Evolutionary conservation across 345 rosid genomes (phyloP).

Genomic region (Conringia planisiliqua): DNA sequence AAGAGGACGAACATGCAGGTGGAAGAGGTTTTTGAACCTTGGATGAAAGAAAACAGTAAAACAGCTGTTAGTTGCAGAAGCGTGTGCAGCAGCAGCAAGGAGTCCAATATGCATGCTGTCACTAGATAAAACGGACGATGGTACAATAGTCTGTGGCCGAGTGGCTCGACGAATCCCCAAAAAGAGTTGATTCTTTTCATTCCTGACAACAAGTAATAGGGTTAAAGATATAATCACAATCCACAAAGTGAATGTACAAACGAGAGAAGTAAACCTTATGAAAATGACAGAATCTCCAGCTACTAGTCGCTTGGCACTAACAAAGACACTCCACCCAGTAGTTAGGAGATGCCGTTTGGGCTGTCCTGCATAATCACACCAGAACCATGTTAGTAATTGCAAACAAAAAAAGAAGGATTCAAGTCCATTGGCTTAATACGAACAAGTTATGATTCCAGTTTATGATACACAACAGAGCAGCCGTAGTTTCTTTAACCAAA

Average conservation of each 20-base stretch:
- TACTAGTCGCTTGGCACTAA: conserved; percentile 47
- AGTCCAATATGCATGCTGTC: conserved; percentile 54
- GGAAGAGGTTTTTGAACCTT: conserved; percentile 24
- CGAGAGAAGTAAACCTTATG: conserved; percentile 31
- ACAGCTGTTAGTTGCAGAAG: conserved; percentile 48
- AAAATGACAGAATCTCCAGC: conserved; percentile 49
- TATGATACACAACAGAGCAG: neutral
- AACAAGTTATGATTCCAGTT: neutral
- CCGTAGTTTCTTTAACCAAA: neutral
- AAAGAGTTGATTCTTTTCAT: conserved; percentile 49
- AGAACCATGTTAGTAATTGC: neutral
- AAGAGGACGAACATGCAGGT: neutral
- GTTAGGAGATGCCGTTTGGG: conserved; percentile 49
- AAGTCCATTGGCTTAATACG: neutral
- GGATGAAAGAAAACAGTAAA: conserved; percentile 46
- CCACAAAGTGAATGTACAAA: neutral
- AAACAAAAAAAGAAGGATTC: neutral
- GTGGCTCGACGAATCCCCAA: conserved; percentile 45
- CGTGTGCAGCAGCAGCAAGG: conserved; percentile 54
- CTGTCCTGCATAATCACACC: conserved; percentile 38
- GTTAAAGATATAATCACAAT: neutral
- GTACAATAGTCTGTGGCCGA: conserved; percentile 44
- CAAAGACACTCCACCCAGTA: conserved; percentile 51
- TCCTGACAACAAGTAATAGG: conserved; percentile 26
- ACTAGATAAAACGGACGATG: conserved; percentile 48